Conservation (phyloP, 306 rosid genomes). For the Vigna reflexopilosa region DNA sequence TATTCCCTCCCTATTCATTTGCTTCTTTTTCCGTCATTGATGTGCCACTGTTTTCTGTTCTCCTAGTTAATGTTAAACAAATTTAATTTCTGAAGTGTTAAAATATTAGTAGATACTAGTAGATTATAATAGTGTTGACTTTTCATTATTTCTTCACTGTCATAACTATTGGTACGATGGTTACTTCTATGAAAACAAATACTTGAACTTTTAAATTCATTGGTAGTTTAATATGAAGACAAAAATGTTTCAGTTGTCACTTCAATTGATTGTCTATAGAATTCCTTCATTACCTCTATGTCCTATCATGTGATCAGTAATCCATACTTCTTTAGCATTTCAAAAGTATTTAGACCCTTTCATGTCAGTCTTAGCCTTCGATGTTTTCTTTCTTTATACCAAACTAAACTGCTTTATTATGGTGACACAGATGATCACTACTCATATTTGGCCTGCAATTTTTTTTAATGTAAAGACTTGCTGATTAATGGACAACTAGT, state of each 20-base stretch:
- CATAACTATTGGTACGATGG: neutral
- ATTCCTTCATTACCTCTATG: slow-evolving; percentile 7
- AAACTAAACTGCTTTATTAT: slow-evolving; percentile 12
- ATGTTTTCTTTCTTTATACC: neutral
- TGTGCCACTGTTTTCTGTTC: slow-evolving; percentile 24
- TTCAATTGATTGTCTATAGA: neutral
- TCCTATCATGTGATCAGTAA: neutral
- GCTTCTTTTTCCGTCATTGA: neutral
- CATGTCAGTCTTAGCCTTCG: neutral
- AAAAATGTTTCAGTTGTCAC: neutral
- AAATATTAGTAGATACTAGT: neutral
- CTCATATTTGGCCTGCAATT: neutral
- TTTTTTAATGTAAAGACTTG: slow-evolving; percentile 3
- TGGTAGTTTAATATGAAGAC: neutral
- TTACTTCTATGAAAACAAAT: slow-evolving; percentile 4
- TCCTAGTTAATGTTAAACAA: slow-evolving; percentile 11
- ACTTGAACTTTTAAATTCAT: neutral
- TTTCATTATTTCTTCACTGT: slow-evolving; percentile 28
- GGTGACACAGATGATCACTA: neutral
- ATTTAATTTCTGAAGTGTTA: slow-evolving; percentile 28
- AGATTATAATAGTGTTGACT: neutral
- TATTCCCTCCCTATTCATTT: neutral
- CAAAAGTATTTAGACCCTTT: slow-evolving; percentile 21
- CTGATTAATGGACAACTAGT: slow-evolving; percentile 32
- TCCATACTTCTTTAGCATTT: slow-evolving; percentile 16